Evolutionary conservation across 805 yeast species (phyloP), one percentile per base, ranked within the genome.

Genomic region (Kockiozyma suomiensis): DNA sequence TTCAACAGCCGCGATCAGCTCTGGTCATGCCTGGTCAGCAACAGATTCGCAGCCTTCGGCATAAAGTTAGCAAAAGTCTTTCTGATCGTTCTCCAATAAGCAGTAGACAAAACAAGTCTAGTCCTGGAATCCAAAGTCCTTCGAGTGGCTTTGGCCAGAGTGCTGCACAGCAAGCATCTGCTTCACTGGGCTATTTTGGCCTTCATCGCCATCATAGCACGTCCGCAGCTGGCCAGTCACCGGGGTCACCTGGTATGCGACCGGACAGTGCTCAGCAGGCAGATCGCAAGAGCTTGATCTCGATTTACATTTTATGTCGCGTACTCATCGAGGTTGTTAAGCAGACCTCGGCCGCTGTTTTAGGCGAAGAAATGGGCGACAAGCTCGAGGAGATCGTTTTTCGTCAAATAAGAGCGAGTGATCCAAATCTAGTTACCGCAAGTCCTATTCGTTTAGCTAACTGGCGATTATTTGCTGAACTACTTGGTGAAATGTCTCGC

Each of bases 371-470:
- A 61, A 77, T 93, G 40, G 87, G 88, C 19, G 88, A 85, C 50
- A 89, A 88, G 68, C 77, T 94, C 8, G 98, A 94, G 72, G 98
- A 94, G 67, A 92, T 92, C 53, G 96, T 93, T 30, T 94, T 90
- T 76, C 85, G 90, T 15, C 97, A 94, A 73, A 76, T 94, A 56
- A 84, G 88, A 66, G 85, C 92, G 1, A 90, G 96, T 1, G 97
- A 94, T 69, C 96, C 97, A 0, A 76, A 78, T 38, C 71, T 83
- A 19, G 79, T 86, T 3, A 81, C 88, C 5, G 80, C 86, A 1
- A 85, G 90, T 47, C 76, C 85, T 25, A 89, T 93, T 1, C 82
- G 96, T 58, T 85, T 94, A 6, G 90, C 97, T 0, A 94, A 94
- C 72, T 94, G 98, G 98, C 87, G 88, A 69, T 79, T 92, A 37